Base-by-base conservation (phyloP, 2,329 filamentous ascomycete genomes). In the Trichoderma gracile region DNA sequence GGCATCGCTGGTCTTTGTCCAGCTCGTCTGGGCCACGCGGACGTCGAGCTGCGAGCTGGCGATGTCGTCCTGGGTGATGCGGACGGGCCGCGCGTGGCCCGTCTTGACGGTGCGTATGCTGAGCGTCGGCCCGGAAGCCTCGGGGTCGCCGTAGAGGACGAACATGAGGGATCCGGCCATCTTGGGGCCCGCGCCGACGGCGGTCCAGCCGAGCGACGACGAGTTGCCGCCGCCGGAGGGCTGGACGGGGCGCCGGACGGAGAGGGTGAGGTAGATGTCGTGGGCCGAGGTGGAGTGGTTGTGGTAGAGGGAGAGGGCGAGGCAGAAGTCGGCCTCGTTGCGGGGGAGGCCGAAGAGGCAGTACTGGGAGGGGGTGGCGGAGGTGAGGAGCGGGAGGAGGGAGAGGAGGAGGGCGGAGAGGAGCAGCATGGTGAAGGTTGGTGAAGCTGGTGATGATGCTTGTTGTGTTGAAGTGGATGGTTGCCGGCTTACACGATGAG, bases 141-240 rank as follows among this genome's bases (percentile, higher is more conserved):
- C 50, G 21, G 67, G 67, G 42, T 69, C 66, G 27, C 68, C 68
- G 21, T 69, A 69, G n/a, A 69, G 59, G 54, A 69, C 64, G 47
- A 69, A 68, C 68, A 69, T 69, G 40, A 69, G 65, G 8, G 68
- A 58, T 6, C 68, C 68, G n/a, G 60, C 56, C 68, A 69, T 69
- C 10, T 63, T 46, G 10, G 43, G 12, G 7, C 68, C 68, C 3
- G 63, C 64, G n/a, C 68, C 68, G 14, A 70, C 40, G 12, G 67
- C 68, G 7, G 66, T 66, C 68, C 67, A 69, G n/a, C 67, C 68
- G 2, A 66, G 54, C 10, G 33, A 67, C 67, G n/a, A 66, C 67
- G 2, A 66, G 54, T 1, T 43, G 19, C 3, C 47, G 45, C n/a
- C n/a, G 66, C 17, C 15, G 52, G 59, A 21, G 49, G 54, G 25